Evolutionary conservation across 2,329 filamentous ascomycete genomes (phyloP).

Genomic region (Exophiala lecanii-corni): DNA sequence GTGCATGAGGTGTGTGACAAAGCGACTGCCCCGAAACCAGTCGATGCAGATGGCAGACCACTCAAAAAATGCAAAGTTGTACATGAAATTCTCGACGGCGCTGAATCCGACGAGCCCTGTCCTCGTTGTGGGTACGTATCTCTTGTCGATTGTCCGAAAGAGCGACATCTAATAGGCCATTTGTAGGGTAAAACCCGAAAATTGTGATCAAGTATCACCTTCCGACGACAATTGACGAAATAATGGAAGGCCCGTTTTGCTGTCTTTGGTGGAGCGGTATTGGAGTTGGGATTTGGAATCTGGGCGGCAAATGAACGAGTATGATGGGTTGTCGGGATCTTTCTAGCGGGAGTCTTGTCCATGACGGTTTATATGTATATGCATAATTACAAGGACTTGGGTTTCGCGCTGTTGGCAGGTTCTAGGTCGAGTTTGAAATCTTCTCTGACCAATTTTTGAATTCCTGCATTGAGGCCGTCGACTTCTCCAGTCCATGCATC

Average conservation of each 20-base stretch:
- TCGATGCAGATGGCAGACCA: neutral
- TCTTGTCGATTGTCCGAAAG: neutral
- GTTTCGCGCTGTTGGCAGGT: too few relatives aligned
- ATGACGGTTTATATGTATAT: too few relatives aligned
- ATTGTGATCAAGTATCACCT: constrained; percentile 13
- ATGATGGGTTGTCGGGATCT: too few relatives aligned
- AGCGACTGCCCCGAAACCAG: constrained; percentile 13
- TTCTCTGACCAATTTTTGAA: constrained; percentile 41
- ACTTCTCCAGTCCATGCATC: constrained; percentile 39
- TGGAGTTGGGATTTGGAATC: too few relatives aligned
- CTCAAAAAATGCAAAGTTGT: constrained; percentile 22
- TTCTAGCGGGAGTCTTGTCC: too few relatives aligned
- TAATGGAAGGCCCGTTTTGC: too few relatives aligned
- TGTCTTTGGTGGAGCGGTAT: too few relatives aligned
- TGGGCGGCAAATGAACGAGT: too few relatives aligned
- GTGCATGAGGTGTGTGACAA: constrained; percentile 24
- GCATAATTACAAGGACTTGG: too few relatives aligned
- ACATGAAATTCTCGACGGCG: constrained; percentile 26
- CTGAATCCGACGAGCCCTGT: constrained; percentile 25
- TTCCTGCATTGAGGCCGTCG: constrained; percentile 39
- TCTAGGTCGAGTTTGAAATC: too few relatives aligned
- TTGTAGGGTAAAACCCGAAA: constrained; percentile 16
- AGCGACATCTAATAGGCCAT: neutral
- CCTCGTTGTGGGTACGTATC: constrained; percentile 24
- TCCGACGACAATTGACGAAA: neutral